These are phyloP conservation scores for Bacidia rubella DNA, from an alignment of 495 filamentous ascomycete species.

Conservation along the genomic window DNA sequence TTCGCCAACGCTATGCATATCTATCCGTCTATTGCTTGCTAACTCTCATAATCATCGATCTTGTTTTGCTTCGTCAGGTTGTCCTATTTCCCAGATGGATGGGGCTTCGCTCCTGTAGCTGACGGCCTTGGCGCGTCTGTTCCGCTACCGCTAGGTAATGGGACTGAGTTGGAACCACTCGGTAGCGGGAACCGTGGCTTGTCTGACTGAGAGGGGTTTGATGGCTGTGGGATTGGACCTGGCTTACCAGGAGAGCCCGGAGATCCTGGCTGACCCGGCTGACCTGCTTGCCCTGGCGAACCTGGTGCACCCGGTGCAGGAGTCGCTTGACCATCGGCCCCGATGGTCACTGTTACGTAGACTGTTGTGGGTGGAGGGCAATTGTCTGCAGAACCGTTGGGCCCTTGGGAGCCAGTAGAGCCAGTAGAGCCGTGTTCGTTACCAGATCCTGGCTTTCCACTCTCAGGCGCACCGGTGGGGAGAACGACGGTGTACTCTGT, in stretches of 20 bases:
- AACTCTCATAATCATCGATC: neutral
- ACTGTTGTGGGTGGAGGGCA: constrained; percentile 15
- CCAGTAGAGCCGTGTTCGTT: neutral
- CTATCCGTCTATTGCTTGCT: neutral
- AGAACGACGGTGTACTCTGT: constrained; percentile 14
- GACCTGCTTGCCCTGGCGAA: neutral
- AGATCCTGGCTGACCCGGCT: neutral
- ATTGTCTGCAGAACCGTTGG: neutral
- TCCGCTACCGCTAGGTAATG: neutral
- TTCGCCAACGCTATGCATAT: neutral
- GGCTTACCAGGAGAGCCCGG: neutral
- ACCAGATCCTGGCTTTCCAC: neutral
- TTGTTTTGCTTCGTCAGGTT: neutral
- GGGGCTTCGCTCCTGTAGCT: neutral
- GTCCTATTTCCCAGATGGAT: neutral
- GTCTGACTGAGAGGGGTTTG: neutral
- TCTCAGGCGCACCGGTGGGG: constrained; percentile 1
- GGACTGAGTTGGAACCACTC: neutral
- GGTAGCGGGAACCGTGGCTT: neutral
- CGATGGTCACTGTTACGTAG: constrained; percentile 28
- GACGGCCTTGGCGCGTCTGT: neutral
- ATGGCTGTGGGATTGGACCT: constrained; percentile 1
- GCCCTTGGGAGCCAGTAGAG: neutral
- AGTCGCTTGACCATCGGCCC: neutral
- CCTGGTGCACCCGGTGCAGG: neutral